Conservation (phyloP, 2,329 filamentous ascomycete species). For the Xylariaceae sp. region DNA sequence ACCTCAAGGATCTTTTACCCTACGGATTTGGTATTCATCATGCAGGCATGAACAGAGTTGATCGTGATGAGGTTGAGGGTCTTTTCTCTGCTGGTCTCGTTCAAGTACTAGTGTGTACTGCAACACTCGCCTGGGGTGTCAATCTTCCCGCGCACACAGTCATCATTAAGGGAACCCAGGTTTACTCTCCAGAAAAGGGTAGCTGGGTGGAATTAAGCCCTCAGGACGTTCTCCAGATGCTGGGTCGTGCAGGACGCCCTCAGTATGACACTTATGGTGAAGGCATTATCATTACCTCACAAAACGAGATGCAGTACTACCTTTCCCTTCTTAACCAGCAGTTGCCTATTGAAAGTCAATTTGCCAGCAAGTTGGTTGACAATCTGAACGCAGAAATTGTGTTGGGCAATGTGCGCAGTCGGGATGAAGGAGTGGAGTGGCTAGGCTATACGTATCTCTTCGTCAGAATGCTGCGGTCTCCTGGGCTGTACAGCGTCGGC, state of each 20-base stretch:
- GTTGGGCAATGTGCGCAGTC: constrained; percentile 85
- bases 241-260: constrained; percentile 92
- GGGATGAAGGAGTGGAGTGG: constrained; percentile 99
- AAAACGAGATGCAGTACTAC: constrained; percentile 95
- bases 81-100: constrained; percentile 90
- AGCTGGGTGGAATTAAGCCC: constrained; percentile 98
- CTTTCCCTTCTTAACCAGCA: constrained; percentile 96
- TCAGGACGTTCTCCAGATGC: constrained; percentile 97
- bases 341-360: constrained; percentile 94
- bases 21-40: constrained; percentile 99
- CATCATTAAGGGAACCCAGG: constrained; percentile 97
- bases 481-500: constrained; percentile 92
- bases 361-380: constrained; percentile 90
- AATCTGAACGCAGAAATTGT: constrained; percentile 97
- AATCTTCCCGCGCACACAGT: constrained; percentile 97
- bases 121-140: constrained; percentile 98
- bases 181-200: constrained; percentile 98
- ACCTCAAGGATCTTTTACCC: constrained; percentile 91
- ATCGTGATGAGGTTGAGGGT: constrained; percentile 93
- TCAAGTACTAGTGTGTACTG: constrained; percentile 94
- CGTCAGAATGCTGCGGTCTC: constrained; percentile 94
- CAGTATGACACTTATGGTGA: constrained; percentile 98
- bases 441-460: constrained; percentile 98
- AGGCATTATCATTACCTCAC: constrained; percentile 97
- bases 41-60: constrained; percentile 94